phyloP scores from a whole-genome alignment of 768 basidiomycete genomes.

The Fistulinella prunicolor region DNA sequence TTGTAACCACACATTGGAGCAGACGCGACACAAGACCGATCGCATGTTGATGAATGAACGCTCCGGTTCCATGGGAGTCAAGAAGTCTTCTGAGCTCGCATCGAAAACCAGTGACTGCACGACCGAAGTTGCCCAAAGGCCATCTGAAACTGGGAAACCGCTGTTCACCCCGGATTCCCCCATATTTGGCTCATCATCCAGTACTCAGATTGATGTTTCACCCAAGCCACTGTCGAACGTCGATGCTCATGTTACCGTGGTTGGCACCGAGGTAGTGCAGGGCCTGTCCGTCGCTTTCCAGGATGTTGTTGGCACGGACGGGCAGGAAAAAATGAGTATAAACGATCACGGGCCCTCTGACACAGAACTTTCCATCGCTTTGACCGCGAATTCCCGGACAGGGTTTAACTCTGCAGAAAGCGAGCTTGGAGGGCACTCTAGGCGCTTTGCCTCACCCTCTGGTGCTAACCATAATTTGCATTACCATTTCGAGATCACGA shows the following conservation, averaged over 20 bases:
- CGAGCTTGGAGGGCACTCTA: background rate
- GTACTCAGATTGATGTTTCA: slow-evolving; percentile 15
- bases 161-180: slow-evolving; percentile 5
- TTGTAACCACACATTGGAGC: background rate
- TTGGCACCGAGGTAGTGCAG: background rate
- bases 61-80: background rate
- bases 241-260: background rate
- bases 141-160: background rate
- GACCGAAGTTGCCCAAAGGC: background rate
- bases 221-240: slow-evolving; percentile 1
- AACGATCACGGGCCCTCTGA: background rate
- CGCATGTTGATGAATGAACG: slow-evolving; percentile 14
- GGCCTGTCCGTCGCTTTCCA: background rate
- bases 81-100: background rate
- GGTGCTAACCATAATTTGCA: background rate
- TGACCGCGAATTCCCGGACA: background rate
- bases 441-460: background rate
- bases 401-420: background rate
- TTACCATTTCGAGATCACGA: background rate
- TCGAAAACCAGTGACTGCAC: background rate
- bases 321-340: background rate
- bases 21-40: background rate
- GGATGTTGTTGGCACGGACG: background rate
- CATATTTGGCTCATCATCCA: slow-evolving; percentile 11
- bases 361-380: background rate